Conservation (phyloP, 345 rosid species). For the Durio zibethinus region DNA sequence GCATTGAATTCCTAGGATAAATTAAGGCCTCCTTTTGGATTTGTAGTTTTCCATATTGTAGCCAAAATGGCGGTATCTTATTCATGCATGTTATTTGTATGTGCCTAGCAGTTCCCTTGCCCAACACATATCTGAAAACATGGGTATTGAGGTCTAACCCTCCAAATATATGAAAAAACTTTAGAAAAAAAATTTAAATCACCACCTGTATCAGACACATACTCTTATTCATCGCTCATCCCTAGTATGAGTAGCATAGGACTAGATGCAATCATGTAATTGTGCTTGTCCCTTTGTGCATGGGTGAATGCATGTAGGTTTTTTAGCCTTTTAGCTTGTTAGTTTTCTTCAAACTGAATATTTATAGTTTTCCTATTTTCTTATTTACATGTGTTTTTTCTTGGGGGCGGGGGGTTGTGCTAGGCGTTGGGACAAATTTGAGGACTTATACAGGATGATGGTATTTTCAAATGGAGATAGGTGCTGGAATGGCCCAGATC, state of each 20-base stretch:
- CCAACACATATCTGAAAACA: background rate
- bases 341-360: background rate
- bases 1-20: conserved; percentile 1
- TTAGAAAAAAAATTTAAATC: too few species aligned
- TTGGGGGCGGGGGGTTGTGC: background rate
- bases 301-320: background rate
- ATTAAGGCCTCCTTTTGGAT: background rate
- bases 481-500: conserved; percentile 98
- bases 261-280: background rate
- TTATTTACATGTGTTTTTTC: background rate
- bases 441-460: conserved; percentile 61
- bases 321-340: background rate
- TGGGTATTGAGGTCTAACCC: background rate
- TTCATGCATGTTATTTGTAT: background rate
- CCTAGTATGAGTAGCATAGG: background rate
- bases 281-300: background rate
- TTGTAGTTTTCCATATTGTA: background rate
- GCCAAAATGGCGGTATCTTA: background rate
- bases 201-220: background rate
- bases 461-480: conserved; percentile 71
- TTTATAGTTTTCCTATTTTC: background rate
- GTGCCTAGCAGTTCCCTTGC: background rate
- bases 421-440: conserved; percentile 88
- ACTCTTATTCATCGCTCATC: background rate
- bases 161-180: background rate